These are phyloP conservation scores for Kalaharituber pfeilii DNA, from an alignment of 2,329 filamentous ascomycete genomes.

Conservation along the genomic window DNA sequence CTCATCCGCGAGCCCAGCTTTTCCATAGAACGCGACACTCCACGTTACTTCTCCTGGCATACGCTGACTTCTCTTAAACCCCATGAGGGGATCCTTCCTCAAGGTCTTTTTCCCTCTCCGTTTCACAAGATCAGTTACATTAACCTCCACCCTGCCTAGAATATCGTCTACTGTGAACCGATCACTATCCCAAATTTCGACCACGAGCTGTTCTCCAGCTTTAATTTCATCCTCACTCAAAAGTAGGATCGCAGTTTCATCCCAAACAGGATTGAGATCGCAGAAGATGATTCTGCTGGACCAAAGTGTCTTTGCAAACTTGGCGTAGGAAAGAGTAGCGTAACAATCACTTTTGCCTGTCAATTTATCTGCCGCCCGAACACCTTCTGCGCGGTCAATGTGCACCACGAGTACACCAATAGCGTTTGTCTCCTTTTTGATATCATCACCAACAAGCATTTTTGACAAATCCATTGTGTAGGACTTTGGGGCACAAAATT, in stretches of 20 bases:
- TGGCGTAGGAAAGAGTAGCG: slow-evolving; percentile 85
- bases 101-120: slow-evolving; percentile 31
- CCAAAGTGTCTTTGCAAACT: slow-evolving; percentile 95
- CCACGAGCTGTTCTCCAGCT: slow-evolving; percentile 77
- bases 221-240: slow-evolving; percentile 83
- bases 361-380: slow-evolving; percentile 69
- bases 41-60: slow-evolving; percentile 93
- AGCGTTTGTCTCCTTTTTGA: slow-evolving; percentile 74
- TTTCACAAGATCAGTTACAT: slow-evolving; percentile 86
- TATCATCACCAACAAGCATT: slow-evolving; percentile 77
- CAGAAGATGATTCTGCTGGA: slow-evolving; percentile 93
- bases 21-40: slow-evolving; percentile 91
- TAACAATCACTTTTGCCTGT: slow-evolving; percentile 87
- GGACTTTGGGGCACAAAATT: slow-evolving; percentile 90
- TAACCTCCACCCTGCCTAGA: slow-evolving; percentile 83
- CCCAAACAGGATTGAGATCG: slow-evolving; percentile 81
- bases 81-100: slow-evolving; percentile 47
- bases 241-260: slow-evolving; percentile 72
- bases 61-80: slow-evolving; percentile 62
- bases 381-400: slow-evolving; percentile 33
- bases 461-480: slow-evolving; percentile 77
- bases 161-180: slow-evolving; percentile 79
- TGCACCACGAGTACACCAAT: slow-evolving; percentile 73
- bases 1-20: slow-evolving; percentile 74
- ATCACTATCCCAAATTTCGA: slow-evolving; percentile 95